A percentile compares a stretch with the other conserved stretches of the same genome.
phyloP scores from a whole-genome alignment of 2,329 filamentous ascomycete genomes.

The Ophiocordyceps unilateralis region DNA sequence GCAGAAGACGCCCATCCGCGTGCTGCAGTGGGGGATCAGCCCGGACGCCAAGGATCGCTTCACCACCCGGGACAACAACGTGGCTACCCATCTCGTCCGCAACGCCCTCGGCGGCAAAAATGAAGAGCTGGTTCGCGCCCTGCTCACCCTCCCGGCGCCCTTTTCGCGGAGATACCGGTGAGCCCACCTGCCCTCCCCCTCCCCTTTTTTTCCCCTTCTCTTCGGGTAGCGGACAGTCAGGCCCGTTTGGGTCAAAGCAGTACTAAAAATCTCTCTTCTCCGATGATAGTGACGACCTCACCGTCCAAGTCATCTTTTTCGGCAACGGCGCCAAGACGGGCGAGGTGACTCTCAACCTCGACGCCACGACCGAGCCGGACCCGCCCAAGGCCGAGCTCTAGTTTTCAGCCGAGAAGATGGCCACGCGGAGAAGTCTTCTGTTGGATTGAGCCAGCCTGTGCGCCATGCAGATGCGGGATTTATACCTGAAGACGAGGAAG shows the following conservation, averaged over 20 bases:
- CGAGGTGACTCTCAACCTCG: constrained; percentile 66
- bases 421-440: too few species aligned
- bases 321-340: constrained; percentile 64
- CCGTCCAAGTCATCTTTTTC: constrained; percentile 97
- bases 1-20: constrained; percentile 72
- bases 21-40: constrained; percentile 79
- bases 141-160: constrained; percentile 80
- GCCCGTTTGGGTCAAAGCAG: too few species aligned
- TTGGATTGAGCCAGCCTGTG: too few species aligned
- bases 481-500: too few species aligned
- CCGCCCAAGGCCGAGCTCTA: constrained; percentile 22
- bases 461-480: too few species aligned
- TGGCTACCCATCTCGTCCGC: constrained; percentile 83
- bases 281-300: constrained; percentile 63
- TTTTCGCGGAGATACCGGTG: constrained; percentile 83
- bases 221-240: too few species aligned
- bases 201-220: neutral
- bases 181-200: constrained; percentile 3
- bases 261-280: too few species aligned
- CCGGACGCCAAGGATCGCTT: constrained; percentile 64
- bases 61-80: constrained; percentile 87
- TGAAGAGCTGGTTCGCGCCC: constrained; percentile 78
- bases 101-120: constrained; percentile 92
- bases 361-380: constrained; percentile 50
- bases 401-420: too few species aligned